Conservation (phyloP, 495 filamentous ascomycete species). For the Venustampulla echinocandica region DNA sequence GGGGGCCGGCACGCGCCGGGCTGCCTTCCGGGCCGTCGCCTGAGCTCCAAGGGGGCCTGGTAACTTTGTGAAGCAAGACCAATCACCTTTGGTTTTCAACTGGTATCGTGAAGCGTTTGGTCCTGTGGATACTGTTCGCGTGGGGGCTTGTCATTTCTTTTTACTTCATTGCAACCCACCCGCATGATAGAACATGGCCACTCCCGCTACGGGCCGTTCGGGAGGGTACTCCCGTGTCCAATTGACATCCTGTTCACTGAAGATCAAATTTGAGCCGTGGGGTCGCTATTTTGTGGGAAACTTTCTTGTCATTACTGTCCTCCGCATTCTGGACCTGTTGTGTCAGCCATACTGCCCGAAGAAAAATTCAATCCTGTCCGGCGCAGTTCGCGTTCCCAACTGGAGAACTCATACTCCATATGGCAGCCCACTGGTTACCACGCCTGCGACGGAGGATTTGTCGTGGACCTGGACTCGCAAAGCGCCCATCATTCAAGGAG, state of each 20-base stretch:
- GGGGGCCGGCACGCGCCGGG: neutral
- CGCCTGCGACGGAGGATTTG: constrained; percentile 1
- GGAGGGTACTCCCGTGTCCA: neutral
- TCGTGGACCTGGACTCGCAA: neutral
- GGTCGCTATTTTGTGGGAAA: neutral
- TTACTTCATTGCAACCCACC: neutral
- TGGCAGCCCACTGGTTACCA: neutral
- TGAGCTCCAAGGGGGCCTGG: neutral
- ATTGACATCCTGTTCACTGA: neutral
- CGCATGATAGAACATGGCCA: neutral
- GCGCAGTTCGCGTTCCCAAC: no score
- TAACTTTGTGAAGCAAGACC: neutral
- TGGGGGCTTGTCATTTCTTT: neutral
- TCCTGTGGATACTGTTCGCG: neutral
- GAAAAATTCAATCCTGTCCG: neutral
- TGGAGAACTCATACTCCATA: no score
- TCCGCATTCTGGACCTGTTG: neutral
- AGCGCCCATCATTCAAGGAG: neutral
- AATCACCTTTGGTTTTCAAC: neutral
- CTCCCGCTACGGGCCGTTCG: neutral
- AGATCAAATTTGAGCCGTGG: neutral
- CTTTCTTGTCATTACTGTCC: neutral
- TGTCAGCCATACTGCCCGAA: neutral
- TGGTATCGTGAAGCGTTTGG: neutral
- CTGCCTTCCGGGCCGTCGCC: neutral